phyloP scores from a whole-genome alignment of 2,329 filamentous ascomycete genomes.

The Ceratocystis cubensis region DNA sequence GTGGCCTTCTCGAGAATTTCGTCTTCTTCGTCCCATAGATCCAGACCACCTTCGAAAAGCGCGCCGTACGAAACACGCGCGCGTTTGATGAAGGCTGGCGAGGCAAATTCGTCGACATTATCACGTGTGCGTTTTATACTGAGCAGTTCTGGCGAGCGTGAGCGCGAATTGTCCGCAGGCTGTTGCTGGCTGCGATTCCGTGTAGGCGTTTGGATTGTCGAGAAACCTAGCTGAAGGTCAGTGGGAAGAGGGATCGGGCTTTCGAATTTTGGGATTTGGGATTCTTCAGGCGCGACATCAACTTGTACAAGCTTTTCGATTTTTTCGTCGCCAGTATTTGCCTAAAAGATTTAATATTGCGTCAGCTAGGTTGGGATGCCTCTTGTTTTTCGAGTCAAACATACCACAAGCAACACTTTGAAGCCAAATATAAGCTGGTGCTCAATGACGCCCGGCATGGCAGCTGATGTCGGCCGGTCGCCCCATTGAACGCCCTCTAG shows the following conservation, averaged over 20 bases:
- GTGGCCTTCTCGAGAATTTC: constrained; percentile 30
- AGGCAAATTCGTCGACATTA: constrained; percentile 49
- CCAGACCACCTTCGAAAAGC: constrained; percentile 49
- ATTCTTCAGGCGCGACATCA: constrained; percentile 28
- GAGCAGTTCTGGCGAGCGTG: background rate
- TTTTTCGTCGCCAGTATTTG: constrained; percentile 14
- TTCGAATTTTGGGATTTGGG: constrained; percentile 23
- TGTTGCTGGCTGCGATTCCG: constrained; percentile 20
- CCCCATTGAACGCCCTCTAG: constrained; percentile 58
- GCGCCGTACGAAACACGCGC: constrained; percentile 57
- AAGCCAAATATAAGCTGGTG: constrained; percentile 47
- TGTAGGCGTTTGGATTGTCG: constrained; percentile 22
- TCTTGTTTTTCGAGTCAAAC: background rate
- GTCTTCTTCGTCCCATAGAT: constrained; percentile 56
- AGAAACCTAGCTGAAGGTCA: constrained; percentile 13
- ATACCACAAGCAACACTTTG: constrained; percentile 38
- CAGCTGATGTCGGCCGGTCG: constrained; percentile 37
- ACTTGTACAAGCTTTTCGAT: constrained; percentile 39
- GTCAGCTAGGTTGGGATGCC: background rate
- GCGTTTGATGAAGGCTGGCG: constrained; percentile 68
- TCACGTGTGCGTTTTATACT: constrained; percentile 23
- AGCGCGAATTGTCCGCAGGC: background rate
- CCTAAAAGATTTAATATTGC: background rate
- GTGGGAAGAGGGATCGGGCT: constrained; percentile 16
- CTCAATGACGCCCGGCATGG: constrained; percentile 41